Evolutionary conservation across 495 filamentous ascomycete genomes (phyloP).

Genomic region (Stereocaulon alpinum): DNA sequence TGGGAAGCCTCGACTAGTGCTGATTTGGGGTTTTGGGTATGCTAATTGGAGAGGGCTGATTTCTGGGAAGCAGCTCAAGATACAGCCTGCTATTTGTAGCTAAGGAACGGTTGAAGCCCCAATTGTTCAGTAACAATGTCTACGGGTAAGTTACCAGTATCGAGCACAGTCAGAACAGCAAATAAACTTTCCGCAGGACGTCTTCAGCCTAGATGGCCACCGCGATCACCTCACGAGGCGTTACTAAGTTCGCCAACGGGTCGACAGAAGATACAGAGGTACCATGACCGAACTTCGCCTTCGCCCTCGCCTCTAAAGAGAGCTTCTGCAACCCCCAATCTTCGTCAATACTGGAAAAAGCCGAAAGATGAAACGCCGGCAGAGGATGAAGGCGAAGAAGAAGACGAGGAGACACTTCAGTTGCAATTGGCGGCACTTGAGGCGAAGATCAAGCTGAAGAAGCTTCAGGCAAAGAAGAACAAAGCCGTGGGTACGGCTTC

Average conservation of each 20-base stretch:
- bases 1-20: neutral
- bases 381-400: slow-evolving; percentile 60
- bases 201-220: slow-evolving; percentile 65
- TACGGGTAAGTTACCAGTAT: neutral
- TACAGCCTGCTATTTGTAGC: too few species aligned
- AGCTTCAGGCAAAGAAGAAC: slow-evolving; percentile 52
- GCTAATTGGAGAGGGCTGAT: too few species aligned
- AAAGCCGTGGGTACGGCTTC: slow-evolving; percentile 24
- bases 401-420: slow-evolving; percentile 84
- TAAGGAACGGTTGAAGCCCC: neutral
- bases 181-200: neutral
- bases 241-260: slow-evolving; percentile 74
- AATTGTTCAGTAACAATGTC: neutral
- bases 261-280: slow-evolving; percentile 55
- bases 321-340: slow-evolving; percentile 33
- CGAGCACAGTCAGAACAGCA: neutral
- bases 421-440: slow-evolving; percentile 78
- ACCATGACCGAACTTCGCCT: slow-evolving; percentile 51
- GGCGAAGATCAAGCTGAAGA: slow-evolving; percentile 79
- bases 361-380: slow-evolving; percentile 15
- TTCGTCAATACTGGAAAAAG: slow-evolving; percentile 27
- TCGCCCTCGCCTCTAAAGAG: slow-evolving; percentile 55
- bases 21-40: too few species aligned
- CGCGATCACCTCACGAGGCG: slow-evolving; percentile 74
- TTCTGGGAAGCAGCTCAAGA: too few species aligned